phyloP scores from a whole-genome alignment of 1,284 basidiomycete species.

The Exsudoporus floridanus region DNA sequence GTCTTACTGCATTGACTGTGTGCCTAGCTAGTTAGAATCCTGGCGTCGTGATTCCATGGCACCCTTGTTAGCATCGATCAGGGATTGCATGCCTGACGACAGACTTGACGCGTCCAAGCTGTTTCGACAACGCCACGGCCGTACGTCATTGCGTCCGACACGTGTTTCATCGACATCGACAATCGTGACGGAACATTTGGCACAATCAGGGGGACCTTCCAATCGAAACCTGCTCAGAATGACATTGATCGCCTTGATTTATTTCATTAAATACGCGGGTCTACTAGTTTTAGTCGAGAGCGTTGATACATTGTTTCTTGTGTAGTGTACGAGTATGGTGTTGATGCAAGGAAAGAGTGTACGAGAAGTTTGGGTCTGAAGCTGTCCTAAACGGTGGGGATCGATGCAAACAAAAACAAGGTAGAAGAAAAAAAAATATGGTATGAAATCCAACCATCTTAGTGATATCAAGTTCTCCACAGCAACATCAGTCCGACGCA shows the following conservation, averaged over 20 bases:
- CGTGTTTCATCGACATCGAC: neutral
- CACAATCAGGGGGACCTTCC: too few relatives aligned
- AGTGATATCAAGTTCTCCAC: neutral
- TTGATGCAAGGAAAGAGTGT: neutral
- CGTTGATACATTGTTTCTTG: neutral
- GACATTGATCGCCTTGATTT: neutral
- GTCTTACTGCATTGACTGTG: too few relatives aligned
- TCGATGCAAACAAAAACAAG: neutral
- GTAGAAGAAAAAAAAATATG: neutral
- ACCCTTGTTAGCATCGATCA: too few relatives aligned
- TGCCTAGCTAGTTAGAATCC: too few relatives aligned
- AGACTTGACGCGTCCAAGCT: neutral
- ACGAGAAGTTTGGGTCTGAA: neutral
- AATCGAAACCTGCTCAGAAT: neutral
- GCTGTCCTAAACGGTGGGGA: neutral
- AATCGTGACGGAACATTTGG: neutral
- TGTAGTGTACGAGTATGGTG: neutral
- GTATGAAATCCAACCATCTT: neutral
- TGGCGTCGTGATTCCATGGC: too few relatives aligned
- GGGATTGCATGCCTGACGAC: too few relatives aligned
- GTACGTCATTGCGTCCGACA: too few relatives aligned
- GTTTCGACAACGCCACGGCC: neutral
- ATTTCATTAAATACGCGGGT: neutral
- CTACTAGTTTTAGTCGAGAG: neutral
- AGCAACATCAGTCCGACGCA: slow-evolving; percentile 12